Evolutionary conservation across 164 flowering plant genomes (phyloP).

Genomic region (Umbellularia californica): DNA sequence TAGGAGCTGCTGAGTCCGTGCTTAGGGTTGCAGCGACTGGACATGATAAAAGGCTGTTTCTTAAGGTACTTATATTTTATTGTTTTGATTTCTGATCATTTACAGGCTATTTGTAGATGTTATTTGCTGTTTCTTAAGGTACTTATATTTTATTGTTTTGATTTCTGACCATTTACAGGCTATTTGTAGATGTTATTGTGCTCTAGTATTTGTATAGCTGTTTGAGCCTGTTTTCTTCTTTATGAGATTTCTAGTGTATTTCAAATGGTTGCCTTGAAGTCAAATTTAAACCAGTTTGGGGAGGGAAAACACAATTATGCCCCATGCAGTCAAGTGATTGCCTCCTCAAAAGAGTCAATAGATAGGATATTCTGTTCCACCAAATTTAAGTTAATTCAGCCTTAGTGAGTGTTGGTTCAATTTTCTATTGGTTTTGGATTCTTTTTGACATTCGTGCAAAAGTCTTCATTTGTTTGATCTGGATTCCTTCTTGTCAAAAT

Average conservation of each 20-base stretch:
- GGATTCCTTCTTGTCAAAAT: neutral
- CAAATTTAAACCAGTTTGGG: too few species aligned
- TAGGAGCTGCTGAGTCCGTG: constrained; percentile 96
- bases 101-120: neutral
- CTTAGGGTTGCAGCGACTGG: constrained; percentile 94
- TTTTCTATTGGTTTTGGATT: too few species aligned
- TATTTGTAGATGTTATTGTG: neutral
- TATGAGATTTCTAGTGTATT: too few species aligned
- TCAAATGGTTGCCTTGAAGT: too few species aligned
- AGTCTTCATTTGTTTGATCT: neutral
- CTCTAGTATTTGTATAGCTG: neutral
- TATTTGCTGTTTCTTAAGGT: constrained; percentile 74
- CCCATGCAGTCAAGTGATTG: neutral
- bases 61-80: constrained; percentile 48
- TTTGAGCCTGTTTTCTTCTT: too few species aligned
- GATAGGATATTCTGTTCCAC: neutral
- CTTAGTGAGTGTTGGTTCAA: neutral
- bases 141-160: neutral
- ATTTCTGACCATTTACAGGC: neutral
- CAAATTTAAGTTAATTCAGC: neutral
- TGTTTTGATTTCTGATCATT: neutral
- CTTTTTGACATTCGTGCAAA: neutral
- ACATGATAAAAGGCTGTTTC: constrained; percentile 86
- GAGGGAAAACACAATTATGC: too few species aligned
- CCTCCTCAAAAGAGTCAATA: neutral